Base-by-base conservation (phyloP, 768 basidiomycete species). In the Pisolithus orientalis region DNA sequence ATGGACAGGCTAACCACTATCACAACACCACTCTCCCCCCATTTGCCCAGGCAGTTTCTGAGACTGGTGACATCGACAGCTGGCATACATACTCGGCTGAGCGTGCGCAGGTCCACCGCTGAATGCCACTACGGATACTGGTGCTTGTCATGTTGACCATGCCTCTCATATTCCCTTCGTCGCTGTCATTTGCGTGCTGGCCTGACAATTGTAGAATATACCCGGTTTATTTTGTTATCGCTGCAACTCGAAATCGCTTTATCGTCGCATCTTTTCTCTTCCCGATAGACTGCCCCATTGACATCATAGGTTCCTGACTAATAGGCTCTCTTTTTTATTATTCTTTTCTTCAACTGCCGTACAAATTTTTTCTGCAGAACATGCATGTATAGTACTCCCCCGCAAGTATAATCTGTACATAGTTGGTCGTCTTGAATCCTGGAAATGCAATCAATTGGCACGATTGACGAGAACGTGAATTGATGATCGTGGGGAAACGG, bases 11-110 rank as follows among this genome's bases (percentile, higher is more conserved):
- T 4, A 68, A 66, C 38, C 70, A 75, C 59, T 74, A 78, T 65
- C 66, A 68, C 25, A 66, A 68, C 0, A 69, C 68, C 0, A 66
- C 78, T 42, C 60, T 80, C 45, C 75, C 75, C 6, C 70, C 79
- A 0, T 80, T 80, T 56, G 68, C 78, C 40, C 74, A 76, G 59
- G 68, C 70, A 16, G 65, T 68, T 1, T 59, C 69, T 28, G 60
- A 71, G 27, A 28, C 68, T 46, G 69, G 72, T 34, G 74, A 72
- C 50, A 75, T 84, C 65, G 80, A 83, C 65, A 74, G 62, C 39
- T 86, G 84, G 84, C 80, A 65, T 47, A 54, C 53, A 0, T 85
- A 85, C 52, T 83, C 83, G 44, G 80, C 84, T 37, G 83, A 85
- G 65, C 80, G 84, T 32, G 64, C 75, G 7, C 80, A 78, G 55